Base-by-base conservation (phyloP, 2,329 filamentous ascomycete species). In the Ilyonectria destructans region DNA sequence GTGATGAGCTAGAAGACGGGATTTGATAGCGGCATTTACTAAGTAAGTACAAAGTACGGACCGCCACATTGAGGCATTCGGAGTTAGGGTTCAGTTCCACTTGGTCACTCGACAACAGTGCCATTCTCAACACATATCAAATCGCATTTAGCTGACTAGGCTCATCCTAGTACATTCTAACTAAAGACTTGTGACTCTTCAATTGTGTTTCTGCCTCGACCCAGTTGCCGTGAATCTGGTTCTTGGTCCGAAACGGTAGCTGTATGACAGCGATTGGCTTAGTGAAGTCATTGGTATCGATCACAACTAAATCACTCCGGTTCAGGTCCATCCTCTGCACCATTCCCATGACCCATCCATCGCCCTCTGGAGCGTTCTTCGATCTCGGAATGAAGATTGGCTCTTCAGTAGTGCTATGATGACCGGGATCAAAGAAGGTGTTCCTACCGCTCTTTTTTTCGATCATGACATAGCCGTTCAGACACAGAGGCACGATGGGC, bases 161-260 rank as follows among this genome's bases (percentile, higher is more conserved):
- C 6, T 35, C 6, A 10, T 35, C 6, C 31, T 35, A 35, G 10
- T 35, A 35, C 10, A 10, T 35, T 35, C 31, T 35, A 6, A 35
- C 31, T 10, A 35, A 35, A 35, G 31, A 35, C 31, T 35, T 35
- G 31, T 35, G 10, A 10, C 31, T 10, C 31, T 35, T 35, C 31
- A 35, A 35, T 10, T 35, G 31, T 35, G 31, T 35, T 35, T 35
- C 31, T 35, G 37, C 37, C 8, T 40, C 21, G 6, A 68, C 19
- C 69, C 65, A 71, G 0, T 71, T 71, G 1, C 69, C 69, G 10
- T 71, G 64, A 0, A 71, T 2, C 33, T 68, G 61, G 2, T 57
- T 35, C 6, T 67, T 68, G 1, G 65, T 1, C 31, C 58, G 67
- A 49, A 71, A 43, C 0, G 68, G 69, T 3, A 71, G 62, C 55